phyloP scores from a whole-genome alignment of 2,329 filamentous ascomycete species.

The Colletotrichum orchidophilum region DNA sequence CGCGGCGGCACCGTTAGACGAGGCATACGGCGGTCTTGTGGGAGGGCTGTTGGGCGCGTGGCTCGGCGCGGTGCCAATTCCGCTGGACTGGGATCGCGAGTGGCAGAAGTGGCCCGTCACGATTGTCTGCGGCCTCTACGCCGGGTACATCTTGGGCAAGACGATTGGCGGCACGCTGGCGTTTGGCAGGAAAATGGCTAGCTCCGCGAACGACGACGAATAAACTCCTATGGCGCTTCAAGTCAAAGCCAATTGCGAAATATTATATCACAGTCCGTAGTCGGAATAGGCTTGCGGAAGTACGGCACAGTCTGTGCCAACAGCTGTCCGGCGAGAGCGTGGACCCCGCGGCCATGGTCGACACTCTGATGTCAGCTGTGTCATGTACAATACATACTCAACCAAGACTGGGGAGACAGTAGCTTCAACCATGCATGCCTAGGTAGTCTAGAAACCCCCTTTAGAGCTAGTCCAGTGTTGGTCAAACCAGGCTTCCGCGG shows the following conservation, averaged over 20 bases:
- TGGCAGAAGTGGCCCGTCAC: conserved; percentile 99
- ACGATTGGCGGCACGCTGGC: conserved; percentile 63
- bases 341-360: background rate
- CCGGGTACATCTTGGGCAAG: conserved; percentile 79
- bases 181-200: conserved; percentile 55
- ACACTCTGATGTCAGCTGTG: background rate
- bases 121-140: conserved; percentile 83
- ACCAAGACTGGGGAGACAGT: background rate
- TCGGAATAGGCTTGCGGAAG: background rate
- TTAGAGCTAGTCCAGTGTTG: background rate
- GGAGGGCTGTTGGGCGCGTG: conserved; percentile 85
- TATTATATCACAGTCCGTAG: background rate
- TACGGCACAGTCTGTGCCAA: background rate
- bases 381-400: background rate
- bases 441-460: background rate
- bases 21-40: conserved; percentile 83
- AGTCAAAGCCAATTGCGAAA: background rate
- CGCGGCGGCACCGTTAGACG: conserved; percentile 77
- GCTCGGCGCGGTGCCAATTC: conserved; percentile 94
- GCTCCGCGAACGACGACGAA: conserved; percentile 19
- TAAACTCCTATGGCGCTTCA: background rate
- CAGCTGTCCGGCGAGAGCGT: background rate
- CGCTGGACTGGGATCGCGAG: conserved; percentile 97
- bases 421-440: background rate
- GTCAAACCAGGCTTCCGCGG: background rate